These are phyloP conservation scores for Chlamydomonas reinhardtii DNA, from an alignment of 163 green algal species.

Conservation along the genomic window DNA sequence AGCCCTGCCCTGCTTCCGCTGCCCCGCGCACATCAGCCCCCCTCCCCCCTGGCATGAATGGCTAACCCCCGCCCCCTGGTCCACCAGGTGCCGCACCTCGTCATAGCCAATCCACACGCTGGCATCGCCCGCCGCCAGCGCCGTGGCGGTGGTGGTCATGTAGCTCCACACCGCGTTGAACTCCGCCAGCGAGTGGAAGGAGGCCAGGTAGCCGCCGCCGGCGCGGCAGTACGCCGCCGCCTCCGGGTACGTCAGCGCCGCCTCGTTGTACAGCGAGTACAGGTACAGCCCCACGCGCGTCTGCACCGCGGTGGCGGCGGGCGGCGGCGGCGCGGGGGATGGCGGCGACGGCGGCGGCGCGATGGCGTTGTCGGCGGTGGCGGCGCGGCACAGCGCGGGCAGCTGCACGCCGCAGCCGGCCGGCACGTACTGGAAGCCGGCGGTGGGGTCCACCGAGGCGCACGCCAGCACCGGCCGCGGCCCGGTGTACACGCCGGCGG, in stretches of 20 bases:
- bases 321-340: constrained; percentile 6
- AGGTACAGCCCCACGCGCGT: constrained; percentile 17
- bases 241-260: background rate
- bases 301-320: background rate
- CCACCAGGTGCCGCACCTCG: constrained; percentile 1
- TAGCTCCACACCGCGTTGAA: constrained; percentile 1
- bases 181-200: constrained; percentile 21
- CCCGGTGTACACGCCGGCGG: constrained; percentile 9
- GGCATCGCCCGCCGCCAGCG: background rate
- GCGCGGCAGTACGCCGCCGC: constrained; percentile 9
- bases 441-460: constrained; percentile 9
- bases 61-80: no score
- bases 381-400: constrained; percentile 21
- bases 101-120: constrained; percentile 38
- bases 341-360: constrained; percentile 18
- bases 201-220: constrained; percentile 39
- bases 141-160: background rate
- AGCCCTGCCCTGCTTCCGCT: no score
- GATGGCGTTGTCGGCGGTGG: background rate
- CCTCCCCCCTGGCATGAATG: no score
- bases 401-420: constrained; percentile 35
- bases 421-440: constrained; percentile 14
- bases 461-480: constrained; percentile 31
- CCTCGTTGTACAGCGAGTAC: constrained; percentile 14
- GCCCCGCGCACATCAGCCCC: no score